A percentile compares a stretch with the other conserved stretches of the same genome.
Evolutionary conservation across 352 stramenopile species (phyloP).

Genomic region (Pythium myriotylum): DNA sequence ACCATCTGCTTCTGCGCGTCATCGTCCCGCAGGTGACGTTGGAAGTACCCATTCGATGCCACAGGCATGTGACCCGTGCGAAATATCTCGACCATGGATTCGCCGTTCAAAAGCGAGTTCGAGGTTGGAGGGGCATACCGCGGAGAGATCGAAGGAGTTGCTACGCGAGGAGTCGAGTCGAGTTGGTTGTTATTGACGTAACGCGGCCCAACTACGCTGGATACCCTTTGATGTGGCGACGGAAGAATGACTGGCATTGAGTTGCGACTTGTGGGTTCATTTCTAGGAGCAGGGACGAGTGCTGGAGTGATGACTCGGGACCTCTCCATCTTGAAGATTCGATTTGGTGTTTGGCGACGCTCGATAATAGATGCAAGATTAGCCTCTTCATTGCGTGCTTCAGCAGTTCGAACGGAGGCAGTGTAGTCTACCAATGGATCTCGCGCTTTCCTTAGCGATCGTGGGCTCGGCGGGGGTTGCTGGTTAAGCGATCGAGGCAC

Average conservation of each 20-base stretch:
- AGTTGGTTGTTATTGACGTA: slow-evolving; percentile 23
- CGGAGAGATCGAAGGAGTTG: background rate
- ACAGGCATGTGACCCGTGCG: slow-evolving; percentile 70
- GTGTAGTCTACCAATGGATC: no score
- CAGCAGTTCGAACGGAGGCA: background rate
- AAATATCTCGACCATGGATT: slow-evolving; percentile 78
- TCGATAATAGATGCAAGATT: slow-evolving; percentile 32
- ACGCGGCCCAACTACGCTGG: background rate
- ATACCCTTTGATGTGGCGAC: slow-evolving; percentile 25
- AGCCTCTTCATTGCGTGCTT: slow-evolving; percentile 12
- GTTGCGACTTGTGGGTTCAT: background rate
- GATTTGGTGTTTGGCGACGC: slow-evolving; percentile 39
- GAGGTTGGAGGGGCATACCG: slow-evolving; percentile 10
- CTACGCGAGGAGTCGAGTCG: slow-evolving; percentile 7
- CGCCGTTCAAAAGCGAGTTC: slow-evolving; percentile 43
- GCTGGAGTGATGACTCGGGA: slow-evolving; percentile 59
- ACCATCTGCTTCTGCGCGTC: slow-evolving; percentile 4
- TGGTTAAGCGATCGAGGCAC: no score
- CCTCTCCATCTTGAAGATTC: slow-evolving; percentile 73
- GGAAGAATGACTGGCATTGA: slow-evolving; percentile 33
- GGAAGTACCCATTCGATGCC: slow-evolving; percentile 55
- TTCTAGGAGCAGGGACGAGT: slow-evolving; percentile 14
- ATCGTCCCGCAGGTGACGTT: slow-evolving; percentile 40
- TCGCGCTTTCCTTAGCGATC: background rate
- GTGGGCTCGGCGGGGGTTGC: no score